phyloP scores from a whole-genome alignment of 257 asterid genomes.

The Paraleonurus japonicus region DNA sequence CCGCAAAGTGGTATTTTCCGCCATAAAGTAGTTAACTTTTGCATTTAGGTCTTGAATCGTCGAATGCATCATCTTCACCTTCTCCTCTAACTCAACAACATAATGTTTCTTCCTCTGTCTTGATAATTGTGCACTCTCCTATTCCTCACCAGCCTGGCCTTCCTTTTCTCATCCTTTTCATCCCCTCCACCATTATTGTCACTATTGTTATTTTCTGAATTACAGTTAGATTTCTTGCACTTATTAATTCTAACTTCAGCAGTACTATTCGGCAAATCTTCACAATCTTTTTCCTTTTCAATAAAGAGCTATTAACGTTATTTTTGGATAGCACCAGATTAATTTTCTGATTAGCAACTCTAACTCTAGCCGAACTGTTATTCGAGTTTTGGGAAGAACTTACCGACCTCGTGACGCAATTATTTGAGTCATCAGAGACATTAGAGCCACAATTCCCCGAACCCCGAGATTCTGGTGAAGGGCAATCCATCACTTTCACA shows the following conservation, averaged over 20 bases:
- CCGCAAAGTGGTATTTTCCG: constrained; percentile 67
- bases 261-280: constrained; percentile 31
- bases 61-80: constrained; percentile 66
- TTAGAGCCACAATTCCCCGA: constrained; percentile 55
- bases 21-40: constrained; percentile 59
- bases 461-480: constrained; percentile 62
- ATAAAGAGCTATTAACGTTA: constrained; percentile 27
- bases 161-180: constrained; percentile 66
- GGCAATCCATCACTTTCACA: constrained; percentile 39
- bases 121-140: constrained; percentile 93
- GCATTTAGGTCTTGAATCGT: constrained; percentile 76
- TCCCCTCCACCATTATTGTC: constrained; percentile 21
- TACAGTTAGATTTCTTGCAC: constrained; percentile 35
- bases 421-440: constrained; percentile 47
- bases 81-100: constrained; percentile 89
- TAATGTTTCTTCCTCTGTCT: constrained; percentile 83
- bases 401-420: constrained; percentile 34
- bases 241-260: constrained; percentile 37
- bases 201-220: constrained; percentile 27
- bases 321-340: constrained; percentile 28
- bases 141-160: constrained; percentile 80
- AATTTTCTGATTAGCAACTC: constrained; percentile 35
- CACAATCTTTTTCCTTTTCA: constrained; percentile 69
- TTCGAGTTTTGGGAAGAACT: constrained; percentile 41
- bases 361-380: constrained; percentile 31